Conservation (phyloP, 768 basidiomycete genomes). For the Pisolithus sp. region DNA sequence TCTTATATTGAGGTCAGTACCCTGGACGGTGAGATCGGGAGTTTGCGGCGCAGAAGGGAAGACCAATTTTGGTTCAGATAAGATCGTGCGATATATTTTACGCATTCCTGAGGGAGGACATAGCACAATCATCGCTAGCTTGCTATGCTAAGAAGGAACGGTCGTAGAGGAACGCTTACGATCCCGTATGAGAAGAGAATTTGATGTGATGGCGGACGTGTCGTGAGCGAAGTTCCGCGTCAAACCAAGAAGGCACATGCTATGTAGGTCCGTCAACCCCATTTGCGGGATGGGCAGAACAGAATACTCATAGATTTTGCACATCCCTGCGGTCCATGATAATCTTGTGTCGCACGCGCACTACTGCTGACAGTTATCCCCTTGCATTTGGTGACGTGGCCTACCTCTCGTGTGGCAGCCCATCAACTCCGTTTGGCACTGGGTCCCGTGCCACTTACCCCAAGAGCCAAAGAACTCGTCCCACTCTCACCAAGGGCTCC, state of each 20-base stretch:
- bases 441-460: conserved; percentile 46
- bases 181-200: conserved; percentile 64
- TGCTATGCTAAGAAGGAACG: not conserved
- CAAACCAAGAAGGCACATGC: conserved; percentile 61
- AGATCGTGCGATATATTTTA: conserved; percentile 69
- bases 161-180: conserved; percentile 40
- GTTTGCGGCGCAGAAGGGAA: not conserved
- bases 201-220: conserved; percentile 52
- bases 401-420: conserved; percentile 70
- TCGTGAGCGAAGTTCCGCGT: conserved; percentile 64
- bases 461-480: conserved; percentile 35
- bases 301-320: conserved; percentile 57
- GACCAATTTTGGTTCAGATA: conserved; percentile 69
- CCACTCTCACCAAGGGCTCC: conserved; percentile 64
- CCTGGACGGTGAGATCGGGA: not conserved
- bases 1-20: not conserved
- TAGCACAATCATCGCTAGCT: not conserved
- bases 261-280: conserved; percentile 18
- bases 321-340: conserved; percentile 70
- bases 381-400: conserved; percentile 76
- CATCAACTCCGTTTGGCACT: conserved; percentile 76
- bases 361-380: conserved; percentile 69
- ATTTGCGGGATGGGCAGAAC: not conserved
- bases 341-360: conserved; percentile 50
- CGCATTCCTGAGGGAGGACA: conserved; percentile 54